phyloP scores from a whole-genome alignment of 2,329 filamentous ascomycete species.

The Xylaria sp. region DNA sequence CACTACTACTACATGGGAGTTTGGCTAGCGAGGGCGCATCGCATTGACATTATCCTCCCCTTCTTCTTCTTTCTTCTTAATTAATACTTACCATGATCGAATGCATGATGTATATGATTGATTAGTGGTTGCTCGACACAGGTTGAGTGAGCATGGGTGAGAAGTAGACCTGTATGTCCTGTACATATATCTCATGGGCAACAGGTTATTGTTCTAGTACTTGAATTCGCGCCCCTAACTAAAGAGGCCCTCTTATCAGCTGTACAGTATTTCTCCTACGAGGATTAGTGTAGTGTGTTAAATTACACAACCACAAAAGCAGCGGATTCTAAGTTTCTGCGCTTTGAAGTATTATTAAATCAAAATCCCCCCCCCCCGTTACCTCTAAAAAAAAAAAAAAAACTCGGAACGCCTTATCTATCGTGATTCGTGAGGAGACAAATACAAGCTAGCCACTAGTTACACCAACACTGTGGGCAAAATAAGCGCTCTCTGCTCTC shows the following conservation, averaged over 20 bases:
- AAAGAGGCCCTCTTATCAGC: background rate
- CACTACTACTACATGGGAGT: slow-evolving; percentile 37
- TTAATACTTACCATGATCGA: slow-evolving; percentile 7
- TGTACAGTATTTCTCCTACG: slow-evolving; percentile 3
- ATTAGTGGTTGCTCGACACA: background rate
- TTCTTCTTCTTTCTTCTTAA: background rate
- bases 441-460: background rate
- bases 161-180: slow-evolving; percentile 12
- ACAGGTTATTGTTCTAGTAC: background rate
- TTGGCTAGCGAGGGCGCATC: slow-evolving; percentile 33
- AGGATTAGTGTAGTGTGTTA: background rate
- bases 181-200: background rate
- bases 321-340: background rate
- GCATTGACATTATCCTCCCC: background rate
- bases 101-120: slow-evolving; percentile 5
- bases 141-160: background rate
- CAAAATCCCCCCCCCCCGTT: too few species aligned
- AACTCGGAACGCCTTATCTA: background rate
- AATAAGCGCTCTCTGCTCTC: background rate
- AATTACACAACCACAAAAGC: background rate
- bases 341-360: background rate
- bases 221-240: background rate
- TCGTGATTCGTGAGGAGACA: background rate
- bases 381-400: too few species aligned
- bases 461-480: background rate